These are phyloP conservation scores for Boletus coccyginus DNA, from an alignment of 768 basidiomycete genomes.

Conservation along the genomic window DNA sequence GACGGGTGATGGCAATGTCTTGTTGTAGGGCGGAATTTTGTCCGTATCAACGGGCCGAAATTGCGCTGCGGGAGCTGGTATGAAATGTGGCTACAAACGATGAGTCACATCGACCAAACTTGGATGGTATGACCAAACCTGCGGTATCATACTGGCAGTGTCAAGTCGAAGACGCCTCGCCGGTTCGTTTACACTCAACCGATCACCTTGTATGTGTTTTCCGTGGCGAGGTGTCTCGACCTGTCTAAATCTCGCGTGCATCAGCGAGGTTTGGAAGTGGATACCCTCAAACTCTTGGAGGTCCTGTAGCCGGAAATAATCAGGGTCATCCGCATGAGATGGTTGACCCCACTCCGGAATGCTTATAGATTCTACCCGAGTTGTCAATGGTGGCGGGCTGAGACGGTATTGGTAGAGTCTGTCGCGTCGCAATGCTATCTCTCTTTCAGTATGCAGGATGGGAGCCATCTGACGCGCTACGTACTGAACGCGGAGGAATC, in stretches of 20 bases:
- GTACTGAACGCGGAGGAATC: slow-evolving; percentile 22
- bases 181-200: slow-evolving; percentile 8
- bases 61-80: slow-evolving; percentile 13
- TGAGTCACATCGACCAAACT: slow-evolving; percentile 10
- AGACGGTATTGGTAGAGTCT: slow-evolving; percentile 23
- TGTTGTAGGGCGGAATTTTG: slow-evolving; percentile 33
- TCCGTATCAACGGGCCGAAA: slow-evolving; percentile 19
- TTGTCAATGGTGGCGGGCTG: slow-evolving; percentile 16
- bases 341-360: slow-evolving; percentile 41
- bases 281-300: slow-evolving; percentile 45
- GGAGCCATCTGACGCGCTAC: slow-evolving; percentile 3
- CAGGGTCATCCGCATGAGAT: slow-evolving; percentile 29
- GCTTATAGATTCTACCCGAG: not conserved
- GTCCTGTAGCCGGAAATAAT: slow-evolving; percentile 35
- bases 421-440: slow-evolving; percentile 13
- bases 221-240: not conserved
- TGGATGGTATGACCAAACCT: slow-evolving; percentile 35
- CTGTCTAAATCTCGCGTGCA: not conserved
- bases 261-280: slow-evolving; percentile 23
- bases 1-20: slow-evolving; percentile 36
- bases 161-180: slow-evolving; percentile 37
- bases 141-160: slow-evolving; percentile 41
- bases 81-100: slow-evolving; percentile 23
- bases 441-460: slow-evolving; percentile 5
- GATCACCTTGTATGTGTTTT: slow-evolving; percentile 9